phyloP scores from a whole-genome alignment of 2,329 filamentous ascomycete genomes.

The Pseudogymnoascus sp. region DNA sequence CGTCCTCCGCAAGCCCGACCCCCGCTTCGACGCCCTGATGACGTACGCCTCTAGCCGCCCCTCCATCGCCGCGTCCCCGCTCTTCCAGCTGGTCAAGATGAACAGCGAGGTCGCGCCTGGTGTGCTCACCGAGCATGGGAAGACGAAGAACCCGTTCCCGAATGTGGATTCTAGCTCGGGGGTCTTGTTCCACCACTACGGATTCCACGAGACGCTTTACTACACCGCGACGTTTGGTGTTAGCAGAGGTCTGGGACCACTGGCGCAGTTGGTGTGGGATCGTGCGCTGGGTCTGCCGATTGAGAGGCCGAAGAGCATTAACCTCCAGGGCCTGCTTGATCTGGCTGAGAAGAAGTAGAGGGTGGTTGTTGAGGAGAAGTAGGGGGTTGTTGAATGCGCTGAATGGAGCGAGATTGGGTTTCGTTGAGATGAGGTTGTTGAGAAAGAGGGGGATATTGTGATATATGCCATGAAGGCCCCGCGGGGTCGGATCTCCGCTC shows the following conservation, averaged over 20 bases:
- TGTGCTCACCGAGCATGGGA: conserved; percentile 90
- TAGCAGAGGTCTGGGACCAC: conserved; percentile 69
- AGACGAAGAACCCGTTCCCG: conserved; percentile 96
- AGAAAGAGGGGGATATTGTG: neutral
- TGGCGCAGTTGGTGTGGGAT: conserved; percentile 96
- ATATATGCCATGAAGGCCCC: neutral
- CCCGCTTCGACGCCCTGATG: conserved; percentile 93
- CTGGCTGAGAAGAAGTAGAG: conserved; percentile 44
- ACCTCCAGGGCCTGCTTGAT: conserved; percentile 78
- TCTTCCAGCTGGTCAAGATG: conserved; percentile 90
- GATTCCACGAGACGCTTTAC: conserved; percentile 94
- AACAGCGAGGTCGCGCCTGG: conserved; percentile 87
- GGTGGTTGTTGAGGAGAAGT: conserved; percentile 29
- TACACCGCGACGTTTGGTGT: conserved; percentile 73
- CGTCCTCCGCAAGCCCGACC: conserved; percentile 92
- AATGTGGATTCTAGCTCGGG: conserved; percentile 94
- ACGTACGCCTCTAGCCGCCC: conserved; percentile 83
- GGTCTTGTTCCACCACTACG: conserved; percentile 96
- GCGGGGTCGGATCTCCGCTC: neutral
- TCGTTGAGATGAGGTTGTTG: conserved; percentile 4
- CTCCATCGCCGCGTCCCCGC: conserved; percentile 77
- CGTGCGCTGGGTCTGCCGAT: conserved; percentile 89
- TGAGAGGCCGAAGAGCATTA: conserved; percentile 96
- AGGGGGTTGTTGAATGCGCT: conserved; percentile 13
- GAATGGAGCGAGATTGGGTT: neutral